Percentiles rank a stretch among this genome's conserved stretches.
Conservation (phyloP, 495 filamentous ascomycete species). For the Tetracladium setigerum region DNA sequence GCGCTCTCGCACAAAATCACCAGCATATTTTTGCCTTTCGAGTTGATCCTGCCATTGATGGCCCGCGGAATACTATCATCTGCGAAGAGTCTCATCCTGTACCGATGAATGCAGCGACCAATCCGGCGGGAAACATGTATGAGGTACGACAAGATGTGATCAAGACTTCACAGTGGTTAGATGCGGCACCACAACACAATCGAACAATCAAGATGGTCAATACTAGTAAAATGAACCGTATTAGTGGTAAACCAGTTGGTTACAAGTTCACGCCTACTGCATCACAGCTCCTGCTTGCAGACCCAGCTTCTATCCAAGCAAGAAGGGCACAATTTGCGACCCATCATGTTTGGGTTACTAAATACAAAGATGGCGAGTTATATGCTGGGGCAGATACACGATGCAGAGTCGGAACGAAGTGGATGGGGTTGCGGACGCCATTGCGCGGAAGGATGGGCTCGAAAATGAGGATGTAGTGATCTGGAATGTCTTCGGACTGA, state of each 20-base stretch:
- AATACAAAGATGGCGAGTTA: slow-evolving; percentile 68
- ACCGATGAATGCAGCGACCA: slow-evolving; percentile 59
- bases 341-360: slow-evolving; percentile 73
- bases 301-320: slow-evolving; percentile 57
- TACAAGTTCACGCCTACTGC: slow-evolving; percentile 71
- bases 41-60: slow-evolving; percentile 75
- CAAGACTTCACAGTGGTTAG: slow-evolving; percentile 50
- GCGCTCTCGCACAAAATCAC: slow-evolving; percentile 74
- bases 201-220: slow-evolving; percentile 78
- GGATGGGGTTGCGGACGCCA: slow-evolving; percentile 46
- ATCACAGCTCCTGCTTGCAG: slow-evolving; percentile 73
- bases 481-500: slow-evolving; percentile 53
- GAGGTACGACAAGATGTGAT: too few species aligned
- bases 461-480: slow-evolving; percentile 47
- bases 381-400: slow-evolving; percentile 81
- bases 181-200: slow-evolving; percentile 55
- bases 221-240: slow-evolving; percentile 50
- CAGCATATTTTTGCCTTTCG: slow-evolving; percentile 88
- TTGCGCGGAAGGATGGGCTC: slow-evolving; percentile 38
- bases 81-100: slow-evolving; percentile 65
- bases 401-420: slow-evolving; percentile 65
- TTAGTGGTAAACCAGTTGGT: slow-evolving; percentile 67
- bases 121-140: slow-evolving; percentile 76
- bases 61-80: slow-evolving; percentile 59
- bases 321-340: slow-evolving; percentile 76